These are phyloP conservation scores for Xerocomus brunneocitrinus DNA, from an alignment of 768 basidiomycete species.

Conservation along the genomic window DNA sequence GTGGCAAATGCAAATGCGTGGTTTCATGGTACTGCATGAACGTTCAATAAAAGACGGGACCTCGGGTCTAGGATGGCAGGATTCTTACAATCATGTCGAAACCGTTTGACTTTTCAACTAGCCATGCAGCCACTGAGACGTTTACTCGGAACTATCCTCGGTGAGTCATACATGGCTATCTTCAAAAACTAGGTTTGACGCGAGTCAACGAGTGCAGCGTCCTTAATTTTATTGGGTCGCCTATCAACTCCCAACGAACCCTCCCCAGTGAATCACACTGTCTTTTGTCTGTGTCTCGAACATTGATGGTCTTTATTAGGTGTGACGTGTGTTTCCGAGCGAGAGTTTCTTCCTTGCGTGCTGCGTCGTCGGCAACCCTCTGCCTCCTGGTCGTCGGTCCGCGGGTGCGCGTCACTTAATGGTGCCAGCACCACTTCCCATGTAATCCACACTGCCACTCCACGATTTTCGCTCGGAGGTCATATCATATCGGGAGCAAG, in stretches of 20 bases:
- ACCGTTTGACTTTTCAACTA: background rate
- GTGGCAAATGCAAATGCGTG: background rate
- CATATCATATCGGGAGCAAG: background rate
- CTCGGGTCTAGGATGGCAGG: background rate
- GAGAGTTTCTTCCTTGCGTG: background rate
- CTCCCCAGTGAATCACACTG: background rate
- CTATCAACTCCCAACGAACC: background rate
- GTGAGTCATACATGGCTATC: too few relatives aligned
- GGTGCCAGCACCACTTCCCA: background rate
- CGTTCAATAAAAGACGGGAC: background rate
- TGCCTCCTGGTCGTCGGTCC: too few relatives aligned
- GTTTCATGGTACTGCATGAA: background rate
- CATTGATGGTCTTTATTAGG: background rate
- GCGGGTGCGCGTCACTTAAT: background rate
- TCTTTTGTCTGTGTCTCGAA: background rate
- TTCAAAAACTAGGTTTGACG: too few relatives aligned
- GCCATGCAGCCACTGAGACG: background rate
- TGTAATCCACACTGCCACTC: background rate
- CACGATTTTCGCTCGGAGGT: too few relatives aligned
- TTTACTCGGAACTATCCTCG: too few relatives aligned
- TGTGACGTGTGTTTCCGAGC: background rate
- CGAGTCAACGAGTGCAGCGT: too few relatives aligned
- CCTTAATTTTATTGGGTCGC: too few relatives aligned
- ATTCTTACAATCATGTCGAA: background rate
- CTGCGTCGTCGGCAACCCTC: background rate